These are phyloP conservation scores for Globisporangium ultimum DNA, from an alignment of 352 stramenopile genomes.

Conservation along the genomic window DNA sequence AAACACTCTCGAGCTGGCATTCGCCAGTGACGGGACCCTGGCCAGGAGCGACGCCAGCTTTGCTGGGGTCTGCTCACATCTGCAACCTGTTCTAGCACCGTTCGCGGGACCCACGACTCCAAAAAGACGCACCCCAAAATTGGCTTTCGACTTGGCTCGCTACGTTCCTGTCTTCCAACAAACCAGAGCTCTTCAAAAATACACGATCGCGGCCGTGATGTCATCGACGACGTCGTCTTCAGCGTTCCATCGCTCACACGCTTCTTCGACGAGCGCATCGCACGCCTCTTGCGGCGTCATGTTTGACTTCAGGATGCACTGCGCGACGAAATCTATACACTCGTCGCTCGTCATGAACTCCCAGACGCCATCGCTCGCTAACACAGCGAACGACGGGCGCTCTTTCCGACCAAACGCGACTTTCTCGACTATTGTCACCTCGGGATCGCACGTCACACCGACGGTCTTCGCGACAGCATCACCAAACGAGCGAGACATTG, in stretches of 20 bases:
- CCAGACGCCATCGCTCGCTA: constrained; percentile 83
- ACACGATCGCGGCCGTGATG: constrained; percentile 68
- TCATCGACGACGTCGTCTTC: constrained; percentile 85
- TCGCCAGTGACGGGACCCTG: too few relatives aligned
- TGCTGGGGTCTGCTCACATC: too few relatives aligned
- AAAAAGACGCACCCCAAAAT: too few relatives aligned
- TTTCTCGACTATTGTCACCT: constrained; percentile 46
- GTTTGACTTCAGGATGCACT: constrained; percentile 35
- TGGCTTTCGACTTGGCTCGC: too few relatives aligned
- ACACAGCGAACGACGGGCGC: constrained; percentile 54
- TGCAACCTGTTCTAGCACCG: too few relatives aligned
- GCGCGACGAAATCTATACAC: constrained; percentile 58
- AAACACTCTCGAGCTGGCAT: too few relatives aligned
- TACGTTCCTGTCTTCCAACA: too few relatives aligned
- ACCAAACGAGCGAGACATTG: constrained; percentile 82
- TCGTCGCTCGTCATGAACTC: constrained; percentile 79
- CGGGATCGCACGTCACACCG: constrained; percentile 68
- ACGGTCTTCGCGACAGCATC: constrained; percentile 78
- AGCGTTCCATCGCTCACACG: constrained; percentile 66
- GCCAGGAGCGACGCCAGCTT: too few relatives aligned
- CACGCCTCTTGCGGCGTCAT: constrained; percentile 68
- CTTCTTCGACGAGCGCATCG: constrained; percentile 63
- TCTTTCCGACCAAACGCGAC: constrained; percentile 20
- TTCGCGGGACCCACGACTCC: too few relatives aligned
- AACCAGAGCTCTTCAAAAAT: constrained; percentile 35